Conservation (phyloP, 257 asterid species). For the Jaltomata sinuosa region DNA sequence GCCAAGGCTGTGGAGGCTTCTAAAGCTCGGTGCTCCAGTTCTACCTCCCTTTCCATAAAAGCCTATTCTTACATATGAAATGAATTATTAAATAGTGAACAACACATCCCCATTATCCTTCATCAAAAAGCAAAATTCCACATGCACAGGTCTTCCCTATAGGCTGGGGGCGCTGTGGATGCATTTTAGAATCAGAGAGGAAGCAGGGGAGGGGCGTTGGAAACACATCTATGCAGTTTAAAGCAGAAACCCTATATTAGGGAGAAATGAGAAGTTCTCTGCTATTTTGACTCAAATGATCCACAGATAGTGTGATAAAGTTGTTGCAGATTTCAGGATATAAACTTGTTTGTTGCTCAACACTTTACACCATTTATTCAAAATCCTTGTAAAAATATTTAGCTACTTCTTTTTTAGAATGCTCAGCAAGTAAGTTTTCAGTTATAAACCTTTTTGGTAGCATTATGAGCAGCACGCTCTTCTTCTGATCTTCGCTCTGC, state of each 20-base stretch:
- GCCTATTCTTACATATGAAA: slow-evolving; percentile 42
- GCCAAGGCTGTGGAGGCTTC: slow-evolving; percentile 95
- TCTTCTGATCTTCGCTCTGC: slow-evolving; percentile 97
- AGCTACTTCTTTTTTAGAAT: background rate
- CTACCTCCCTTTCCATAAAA: slow-evolving; percentile 97
- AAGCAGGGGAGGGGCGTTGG: background rate
- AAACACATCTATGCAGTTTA: background rate
- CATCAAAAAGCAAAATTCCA: background rate
- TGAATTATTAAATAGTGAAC: background rate
- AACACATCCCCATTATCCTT: background rate
- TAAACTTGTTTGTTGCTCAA: background rate
- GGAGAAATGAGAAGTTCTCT: background rate
- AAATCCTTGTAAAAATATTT: background rate
- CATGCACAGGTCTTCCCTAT: background rate
- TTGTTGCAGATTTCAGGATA: background rate
- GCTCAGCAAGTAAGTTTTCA: background rate
- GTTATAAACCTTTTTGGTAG: slow-evolving; percentile 68
- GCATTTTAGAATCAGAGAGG: background rate
- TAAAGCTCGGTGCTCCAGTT: slow-evolving; percentile 86
- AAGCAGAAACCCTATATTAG: background rate
- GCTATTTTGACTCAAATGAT: background rate
- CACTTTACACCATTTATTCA: background rate
- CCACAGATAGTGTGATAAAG: background rate
- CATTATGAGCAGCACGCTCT: slow-evolving; percentile 88
- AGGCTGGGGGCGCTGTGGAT: background rate